Evolutionary conservation across 2,329 filamentous ascomycete genomes (phyloP), one percentile per base, ranked within the genome.

Genomic region (Penicillium sp.): DNA sequence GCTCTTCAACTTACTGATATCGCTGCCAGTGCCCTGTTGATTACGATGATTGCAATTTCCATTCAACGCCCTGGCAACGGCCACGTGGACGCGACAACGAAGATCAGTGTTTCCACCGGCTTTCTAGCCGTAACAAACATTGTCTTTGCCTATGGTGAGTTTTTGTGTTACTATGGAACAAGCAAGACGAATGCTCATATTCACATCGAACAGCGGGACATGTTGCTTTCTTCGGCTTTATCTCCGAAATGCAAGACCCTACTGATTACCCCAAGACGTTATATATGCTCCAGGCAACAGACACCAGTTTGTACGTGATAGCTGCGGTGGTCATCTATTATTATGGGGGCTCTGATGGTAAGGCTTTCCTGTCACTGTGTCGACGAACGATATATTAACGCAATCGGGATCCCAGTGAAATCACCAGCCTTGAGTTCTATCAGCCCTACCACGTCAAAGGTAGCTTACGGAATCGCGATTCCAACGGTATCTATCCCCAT

Each of bases 371-470:
- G 38, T 21, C 16, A 41, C 2, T 39, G 38, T 5, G 16, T 4
- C 8, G 13, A 41, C 2, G 4, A 9, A 23, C 38, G 21, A 21
- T 5, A 41, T 41, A 23, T 23, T 41, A 16, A 41, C 38, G 12
- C 10, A 13, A 23, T 41, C 21, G 21, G 31, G 3, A 41, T 18
- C 9, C 16, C 10, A 41, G 85, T 89, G 2, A 74, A 78, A 1
- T 85, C 82, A 0, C 87, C 87, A 0, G 86, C 87, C 0, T 78
- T 90, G 0, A 81, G 84, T 16, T 86, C 85, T 0, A 81, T 85
- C 3, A 76, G 77, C 1, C 64, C 64, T 1, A 63, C 78, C 0
- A 71, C 88, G 42, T 76, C 79, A 24, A 87, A 87, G 63, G 70
- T 85, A 12, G 84, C 85, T 12, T 89, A 83, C 70, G 85, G 83